phyloP scores from a whole-genome alignment of 2,329 filamentous ascomycete species.

The Trichoderma pleuroti region DNA sequence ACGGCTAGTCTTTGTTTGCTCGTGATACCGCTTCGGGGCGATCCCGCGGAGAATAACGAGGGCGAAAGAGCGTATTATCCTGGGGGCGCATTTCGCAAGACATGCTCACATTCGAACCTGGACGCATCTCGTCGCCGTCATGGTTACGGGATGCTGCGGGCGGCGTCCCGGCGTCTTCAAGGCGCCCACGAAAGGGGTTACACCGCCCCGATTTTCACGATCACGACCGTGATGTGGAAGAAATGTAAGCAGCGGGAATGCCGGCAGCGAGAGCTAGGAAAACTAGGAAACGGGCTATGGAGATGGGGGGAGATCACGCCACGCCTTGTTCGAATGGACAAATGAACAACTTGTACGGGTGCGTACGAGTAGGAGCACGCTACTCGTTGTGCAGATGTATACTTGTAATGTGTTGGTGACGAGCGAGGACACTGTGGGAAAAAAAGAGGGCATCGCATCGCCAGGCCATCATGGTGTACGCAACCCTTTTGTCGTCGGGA shows the following conservation, averaged over 20 bases:
- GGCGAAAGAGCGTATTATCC: neutral
- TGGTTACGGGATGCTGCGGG: neutral
- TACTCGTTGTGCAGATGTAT: neutral
- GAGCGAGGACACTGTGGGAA: neutral
- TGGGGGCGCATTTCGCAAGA: neutral
- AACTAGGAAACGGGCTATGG: neutral
- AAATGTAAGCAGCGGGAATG: conserved; percentile 12
- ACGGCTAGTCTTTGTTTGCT: neutral
- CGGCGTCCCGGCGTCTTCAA: neutral
- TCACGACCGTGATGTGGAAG: neutral
- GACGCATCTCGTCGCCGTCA: neutral
- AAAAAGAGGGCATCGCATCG: neutral
- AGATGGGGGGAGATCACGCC: conserved; percentile 17
- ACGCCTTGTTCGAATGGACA: neutral
- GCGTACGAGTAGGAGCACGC: neutral
- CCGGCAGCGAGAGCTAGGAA: conserved; percentile 1
- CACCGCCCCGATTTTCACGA: conserved; percentile 17
- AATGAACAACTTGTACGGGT: neutral
- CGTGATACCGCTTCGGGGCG: neutral
- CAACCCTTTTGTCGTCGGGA: neutral
- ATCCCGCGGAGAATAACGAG: conserved; percentile 1
- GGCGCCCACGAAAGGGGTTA: conserved; percentile 8
- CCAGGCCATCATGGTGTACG: neutral
- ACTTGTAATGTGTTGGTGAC: neutral
- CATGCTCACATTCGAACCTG: neutral